Conservation (phyloP, 352 stramenopile species). For the Globisporangium perplexum region DNA sequence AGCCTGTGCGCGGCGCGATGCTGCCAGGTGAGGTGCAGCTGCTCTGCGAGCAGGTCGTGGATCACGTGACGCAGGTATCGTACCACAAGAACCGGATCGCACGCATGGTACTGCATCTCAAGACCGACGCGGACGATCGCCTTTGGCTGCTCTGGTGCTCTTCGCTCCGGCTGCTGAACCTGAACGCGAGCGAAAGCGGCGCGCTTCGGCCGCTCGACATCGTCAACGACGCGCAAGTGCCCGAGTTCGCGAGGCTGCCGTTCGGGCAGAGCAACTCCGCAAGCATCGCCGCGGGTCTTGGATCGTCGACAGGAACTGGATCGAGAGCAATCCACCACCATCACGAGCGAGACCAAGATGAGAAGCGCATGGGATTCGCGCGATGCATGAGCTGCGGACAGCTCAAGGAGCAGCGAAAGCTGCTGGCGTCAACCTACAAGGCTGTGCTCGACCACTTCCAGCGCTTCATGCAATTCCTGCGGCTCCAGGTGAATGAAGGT, state of each 20-base stretch:
- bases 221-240: conserved; percentile 59
- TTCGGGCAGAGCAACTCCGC: neutral
- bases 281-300: neutral
- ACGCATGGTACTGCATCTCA: conserved; percentile 95
- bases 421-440: conserved; percentile 91
- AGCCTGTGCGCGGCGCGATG: conserved; percentile 89
- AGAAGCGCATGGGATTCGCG: conserved; percentile 17
- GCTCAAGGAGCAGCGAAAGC: conserved; percentile 51
- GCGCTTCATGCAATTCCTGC: conserved; percentile 74
- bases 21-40: conserved; percentile 87
- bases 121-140: conserved; percentile 90
- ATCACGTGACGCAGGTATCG: conserved; percentile 90
- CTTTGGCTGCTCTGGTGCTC: conserved; percentile 95
- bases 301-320: neutral
- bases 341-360: neutral
- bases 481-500: conserved; percentile 31
- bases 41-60: conserved; percentile 90
- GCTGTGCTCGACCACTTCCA: conserved; percentile 93
- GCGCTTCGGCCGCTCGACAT: conserved; percentile 51
- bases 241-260: conserved; percentile 24
- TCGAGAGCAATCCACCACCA: neutral
- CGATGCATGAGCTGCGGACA: conserved; percentile 85
- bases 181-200: conserved; percentile 11
- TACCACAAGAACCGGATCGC: conserved; percentile 91
- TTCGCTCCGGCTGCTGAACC: conserved; percentile 77